A percentile compares a stretch with the other conserved stretches of the same genome.
These are phyloP conservation scores for Neoboletus subvelutipes DNA, from an alignment of 768 basidiomycete species.

Conservation along the genomic window DNA sequence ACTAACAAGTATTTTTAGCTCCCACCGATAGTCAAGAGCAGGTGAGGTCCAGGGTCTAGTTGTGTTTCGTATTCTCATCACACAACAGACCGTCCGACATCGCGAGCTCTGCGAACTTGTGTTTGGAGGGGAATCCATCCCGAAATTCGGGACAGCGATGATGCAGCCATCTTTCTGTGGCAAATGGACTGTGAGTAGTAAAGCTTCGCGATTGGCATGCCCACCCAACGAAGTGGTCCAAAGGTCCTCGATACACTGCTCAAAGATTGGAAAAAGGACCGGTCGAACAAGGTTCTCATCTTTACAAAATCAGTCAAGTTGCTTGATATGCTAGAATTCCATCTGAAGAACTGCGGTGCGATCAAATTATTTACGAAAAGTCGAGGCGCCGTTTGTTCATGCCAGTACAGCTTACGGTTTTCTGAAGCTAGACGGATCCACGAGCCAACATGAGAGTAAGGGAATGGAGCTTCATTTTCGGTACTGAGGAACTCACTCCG, in stretches of 20 bases:
- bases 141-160: conserved; percentile 62
- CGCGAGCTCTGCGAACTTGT: conserved; percentile 59
- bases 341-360: conserved; percentile 57
- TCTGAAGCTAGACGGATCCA: conserved; percentile 79
- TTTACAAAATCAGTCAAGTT: conserved; percentile 94
- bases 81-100: conserved; percentile 47
- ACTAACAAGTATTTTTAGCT: conserved; percentile 40
- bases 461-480: conserved; percentile 23
- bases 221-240: background rate
- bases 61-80: background rate
- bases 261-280: conserved; percentile 62
- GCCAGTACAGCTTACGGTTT: conserved; percentile 50
- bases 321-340: conserved; percentile 80
- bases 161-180: conserved; percentile 71
- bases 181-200: conserved; percentile 76
- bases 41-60: conserved; percentile 32
- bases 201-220: background rate
- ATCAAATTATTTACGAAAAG: background rate
- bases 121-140: conserved; percentile 57
- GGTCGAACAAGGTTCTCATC: conserved; percentile 83
- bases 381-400: background rate
- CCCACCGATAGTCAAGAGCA: conserved; percentile 69
- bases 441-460: conserved; percentile 65
- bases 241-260: conserved; percentile 70
- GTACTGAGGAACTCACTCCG: background rate